phyloP scores from a whole-genome alignment of 2,329 filamentous ascomycete species.

The Fusarium oligoseptatum region DNA sequence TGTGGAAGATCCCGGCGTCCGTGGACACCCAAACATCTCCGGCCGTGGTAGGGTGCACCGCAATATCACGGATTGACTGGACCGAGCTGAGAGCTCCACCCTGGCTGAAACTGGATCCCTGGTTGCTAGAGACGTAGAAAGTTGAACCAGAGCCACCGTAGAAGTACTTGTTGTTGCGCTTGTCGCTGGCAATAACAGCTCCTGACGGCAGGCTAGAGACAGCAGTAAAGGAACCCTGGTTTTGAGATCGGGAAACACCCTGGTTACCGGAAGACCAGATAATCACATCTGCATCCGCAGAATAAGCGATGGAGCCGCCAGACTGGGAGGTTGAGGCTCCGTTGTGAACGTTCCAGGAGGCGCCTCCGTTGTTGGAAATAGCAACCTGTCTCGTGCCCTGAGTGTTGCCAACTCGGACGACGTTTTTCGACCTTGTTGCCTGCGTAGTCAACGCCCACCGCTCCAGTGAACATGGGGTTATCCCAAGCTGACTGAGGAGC shows the following conservation, averaged over 20 bases:
- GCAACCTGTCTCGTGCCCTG: conserved; percentile 60
- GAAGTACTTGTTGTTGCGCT: conserved; percentile 64
- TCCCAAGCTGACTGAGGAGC: conserved; percentile 61
- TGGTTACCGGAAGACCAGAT: conserved; percentile 59
- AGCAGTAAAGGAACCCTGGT: conserved; percentile 57
- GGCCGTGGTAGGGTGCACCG: conserved; percentile 66
- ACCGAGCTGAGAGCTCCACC: conserved; percentile 55
- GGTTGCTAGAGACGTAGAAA: conserved; percentile 67
- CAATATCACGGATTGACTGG: conserved; percentile 66
- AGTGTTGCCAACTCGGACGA: conserved; percentile 65
- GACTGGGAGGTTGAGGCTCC: conserved; percentile 59
- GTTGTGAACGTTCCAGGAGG: conserved; percentile 61
- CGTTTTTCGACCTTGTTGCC: conserved; percentile 60
- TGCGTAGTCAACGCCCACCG: conserved; percentile 63
- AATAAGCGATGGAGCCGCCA: conserved; percentile 63
- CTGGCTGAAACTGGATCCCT: conserved; percentile 59
- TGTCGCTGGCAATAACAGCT: conserved; percentile 67
- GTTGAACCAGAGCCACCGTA: conserved; percentile 61
- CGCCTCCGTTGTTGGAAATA: conserved; percentile 64
- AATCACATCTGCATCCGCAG: conserved; percentile 63
- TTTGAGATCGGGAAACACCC: conserved; percentile 58
- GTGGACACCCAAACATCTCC: conserved; percentile 73
- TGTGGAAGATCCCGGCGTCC: conserved; percentile 66
- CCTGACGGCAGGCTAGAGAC: conserved; percentile 60
- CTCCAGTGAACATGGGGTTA: conserved; percentile 60